Base-by-base conservation (phyloP, 495 filamentous ascomycete species). In the Talaromyces ruber region DNA sequence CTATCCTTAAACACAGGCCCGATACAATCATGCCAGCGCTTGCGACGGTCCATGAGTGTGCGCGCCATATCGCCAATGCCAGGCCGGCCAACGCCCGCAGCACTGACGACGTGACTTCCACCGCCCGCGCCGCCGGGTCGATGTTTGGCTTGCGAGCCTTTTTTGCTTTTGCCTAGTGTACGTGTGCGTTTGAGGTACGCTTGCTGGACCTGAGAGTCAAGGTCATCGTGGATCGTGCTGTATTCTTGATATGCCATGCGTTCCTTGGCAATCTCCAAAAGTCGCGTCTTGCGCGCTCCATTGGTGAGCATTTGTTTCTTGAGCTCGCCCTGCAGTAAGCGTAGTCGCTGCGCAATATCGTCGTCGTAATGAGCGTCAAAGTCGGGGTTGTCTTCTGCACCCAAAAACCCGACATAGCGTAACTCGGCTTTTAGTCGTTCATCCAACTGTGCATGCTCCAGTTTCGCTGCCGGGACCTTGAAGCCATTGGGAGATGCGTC, bases 131-230 rank as follows among this genome's bases (percentile, higher is more conserved):
- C 83, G 30, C 83, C 83, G 18, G 92, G 91, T 2, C 91, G 80
- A 56, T 80, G 70, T 68, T 93, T 93, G n/a, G 86, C 83, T 62
- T 84, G 77, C 6, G 76, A 73, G 47, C 78, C 76, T 75, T 97
- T 96, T 77, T 97, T 98, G 56, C 85, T 91, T 76, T 91, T 96
- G 68, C 90, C 89, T 76, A 97, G 86, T 4, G 90, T 96, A 29
- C 94, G 88, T n/a, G 91, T 96, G 45, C 94, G 89, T 79, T 98
- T 98, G 39, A 95, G 86, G 67, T 97, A 99, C 26, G 93, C 92
- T 67, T 91, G 86, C 69, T 97, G 90, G 56, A 99, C 93, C 73
- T 99, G 94, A 58, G 85, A 84, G 74, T 99, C 94, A 25, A 99
- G 86, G 71, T 98, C 94, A 68, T 99, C 94, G 62, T 93, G 86